Evolutionary conservation across 441 rosid genomes (phyloP), one percentile per base, ranked within the genome.

Genomic region (Pelargonium australe): DNA sequence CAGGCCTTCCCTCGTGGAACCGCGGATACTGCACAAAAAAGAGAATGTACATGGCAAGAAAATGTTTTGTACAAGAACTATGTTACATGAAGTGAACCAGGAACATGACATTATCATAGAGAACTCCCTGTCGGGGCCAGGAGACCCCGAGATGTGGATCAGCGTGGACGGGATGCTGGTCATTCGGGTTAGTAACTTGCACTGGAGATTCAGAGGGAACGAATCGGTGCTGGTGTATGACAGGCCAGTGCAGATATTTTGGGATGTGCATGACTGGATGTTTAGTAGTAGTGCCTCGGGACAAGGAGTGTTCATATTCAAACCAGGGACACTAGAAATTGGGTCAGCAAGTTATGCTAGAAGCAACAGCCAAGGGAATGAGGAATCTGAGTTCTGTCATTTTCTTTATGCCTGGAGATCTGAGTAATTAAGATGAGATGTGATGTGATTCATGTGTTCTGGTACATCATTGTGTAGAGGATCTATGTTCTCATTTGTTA

Each of bases 201-300:
- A 87, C 25, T 91, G 97, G 97, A 83, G 89, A 70, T 87, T 89
- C 68, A 81, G 96, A 67, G 97, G 97, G 65, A 89, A 91, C 44
- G 97, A 87, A 68, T 84, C 70, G 4, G 80, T 91, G 67, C 77
- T 79, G 0, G 76, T 85, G 23, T 75, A 77, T 10, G 73, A 85
- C 25, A 70, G 73, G 9, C 69, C 73, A 0, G 45, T 91, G 14
- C 83, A 91, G 28, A 78, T 91, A 12, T 89, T 81, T 19, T 89
- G 97, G 93, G 95, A 91, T 2, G 93, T 91, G 41, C 93, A 91
- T 63, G 97, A 87, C 63, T 86, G 96, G 97, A 58, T 91, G 73
- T 91, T 86, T n/a, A 80, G 73, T 25, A 63, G 69, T 2, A 65
- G 85, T 0, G 81, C 82, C 34, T 76, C 86, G 0, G 76, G 86